Percentiles rank a stretch among this genome's conserved stretches.
Conservation (phyloP, 495 filamentous ascomycete species). For the Hyphodiscus hymeniophilus region DNA sequence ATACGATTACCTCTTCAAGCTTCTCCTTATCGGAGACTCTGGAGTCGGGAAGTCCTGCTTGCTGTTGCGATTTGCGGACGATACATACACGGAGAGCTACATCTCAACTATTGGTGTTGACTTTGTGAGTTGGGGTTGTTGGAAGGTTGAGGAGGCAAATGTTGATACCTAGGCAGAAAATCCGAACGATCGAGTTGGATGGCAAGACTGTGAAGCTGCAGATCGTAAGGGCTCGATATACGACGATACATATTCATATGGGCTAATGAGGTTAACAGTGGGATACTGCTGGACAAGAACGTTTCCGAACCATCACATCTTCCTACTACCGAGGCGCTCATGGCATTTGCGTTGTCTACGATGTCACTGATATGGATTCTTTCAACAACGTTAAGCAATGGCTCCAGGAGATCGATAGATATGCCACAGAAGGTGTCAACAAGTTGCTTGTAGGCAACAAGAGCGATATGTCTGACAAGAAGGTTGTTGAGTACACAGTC, state of each 20-base stretch:
- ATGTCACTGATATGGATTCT: slow-evolving; percentile 99
- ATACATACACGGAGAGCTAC: slow-evolving; percentile 99
- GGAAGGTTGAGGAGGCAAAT: slow-evolving; percentile 5
- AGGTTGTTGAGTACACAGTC: slow-evolving; percentile 98
- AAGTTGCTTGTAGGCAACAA: slow-evolving; percentile 99
- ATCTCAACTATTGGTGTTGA: slow-evolving; percentile 99
- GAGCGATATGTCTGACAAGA: slow-evolving; percentile 99
- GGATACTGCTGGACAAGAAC: slow-evolving; percentile 98
- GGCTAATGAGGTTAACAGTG: slow-evolving; percentile 49
- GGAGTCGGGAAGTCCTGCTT: slow-evolving; percentile 99
- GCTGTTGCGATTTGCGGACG: slow-evolving; percentile 94
- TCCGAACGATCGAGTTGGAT: slow-evolving; percentile 97
- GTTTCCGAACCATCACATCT: slow-evolving; percentile 98
- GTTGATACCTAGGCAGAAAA: slow-evolving; percentile 64
- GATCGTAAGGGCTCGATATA: slow-evolving; percentile 59
- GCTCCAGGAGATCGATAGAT: slow-evolving; percentile 98
- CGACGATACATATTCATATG: neutral
- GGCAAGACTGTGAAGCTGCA: slow-evolving; percentile 99
- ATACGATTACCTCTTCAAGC: slow-evolving; percentile 99
- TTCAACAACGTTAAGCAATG: slow-evolving; percentile 99
- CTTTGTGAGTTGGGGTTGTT: slow-evolving; percentile 59
- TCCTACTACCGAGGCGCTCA: slow-evolving; percentile 98
- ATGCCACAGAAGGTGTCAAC: slow-evolving; percentile 98
- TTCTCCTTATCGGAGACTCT: slow-evolving; percentile 98
- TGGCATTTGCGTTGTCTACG: slow-evolving; percentile 98